Conservation (phyloP, 2,329 filamentous ascomycete species). For the Trichoderma sp. region DNA sequence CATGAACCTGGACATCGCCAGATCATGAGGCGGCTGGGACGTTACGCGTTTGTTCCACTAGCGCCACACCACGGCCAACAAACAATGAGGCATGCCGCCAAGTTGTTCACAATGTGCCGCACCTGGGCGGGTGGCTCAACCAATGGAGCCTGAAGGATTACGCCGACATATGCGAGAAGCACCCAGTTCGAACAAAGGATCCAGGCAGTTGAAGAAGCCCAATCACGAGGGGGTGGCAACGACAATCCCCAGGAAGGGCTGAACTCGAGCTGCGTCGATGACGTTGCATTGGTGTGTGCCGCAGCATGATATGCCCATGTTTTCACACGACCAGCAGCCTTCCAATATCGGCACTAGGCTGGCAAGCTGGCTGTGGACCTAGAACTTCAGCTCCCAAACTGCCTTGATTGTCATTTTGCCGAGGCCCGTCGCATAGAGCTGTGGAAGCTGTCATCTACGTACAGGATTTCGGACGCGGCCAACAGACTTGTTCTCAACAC, state of each 20-base stretch:
- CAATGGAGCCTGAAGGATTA: conserved; percentile 26
- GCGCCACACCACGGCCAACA: conserved; percentile 7
- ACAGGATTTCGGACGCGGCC: neutral
- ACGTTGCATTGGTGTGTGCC: conserved; percentile 13
- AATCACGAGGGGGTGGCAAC: conserved; percentile 13
- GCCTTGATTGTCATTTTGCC: neutral
- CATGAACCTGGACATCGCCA: conserved; percentile 9
- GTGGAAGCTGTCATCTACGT: neutral
- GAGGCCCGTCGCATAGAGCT: conserved; percentile 7
- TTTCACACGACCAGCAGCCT: neutral
- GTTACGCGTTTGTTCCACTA: conserved; percentile 4
- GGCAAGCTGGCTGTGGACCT: neutral
- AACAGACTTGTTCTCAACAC: neutral
- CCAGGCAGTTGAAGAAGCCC: conserved; percentile 13
- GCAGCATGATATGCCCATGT: neutral
- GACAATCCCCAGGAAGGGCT: conserved; percentile 15
- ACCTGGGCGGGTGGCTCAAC: conserved; percentile 6
- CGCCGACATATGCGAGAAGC: conserved; percentile 21
- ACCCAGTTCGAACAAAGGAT: conserved; percentile 22
- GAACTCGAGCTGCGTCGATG: conserved; percentile 18
- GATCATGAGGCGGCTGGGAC: conserved; percentile 23
- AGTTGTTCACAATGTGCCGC: conserved; percentile 13
- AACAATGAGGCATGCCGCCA: neutral
- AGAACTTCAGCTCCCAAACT: neutral
- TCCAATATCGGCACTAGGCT: neutral